Evolutionary conservation across 1,284 basidiomycete species (phyloP).

Genomic region (Cryptococcus amylolentus): DNA sequence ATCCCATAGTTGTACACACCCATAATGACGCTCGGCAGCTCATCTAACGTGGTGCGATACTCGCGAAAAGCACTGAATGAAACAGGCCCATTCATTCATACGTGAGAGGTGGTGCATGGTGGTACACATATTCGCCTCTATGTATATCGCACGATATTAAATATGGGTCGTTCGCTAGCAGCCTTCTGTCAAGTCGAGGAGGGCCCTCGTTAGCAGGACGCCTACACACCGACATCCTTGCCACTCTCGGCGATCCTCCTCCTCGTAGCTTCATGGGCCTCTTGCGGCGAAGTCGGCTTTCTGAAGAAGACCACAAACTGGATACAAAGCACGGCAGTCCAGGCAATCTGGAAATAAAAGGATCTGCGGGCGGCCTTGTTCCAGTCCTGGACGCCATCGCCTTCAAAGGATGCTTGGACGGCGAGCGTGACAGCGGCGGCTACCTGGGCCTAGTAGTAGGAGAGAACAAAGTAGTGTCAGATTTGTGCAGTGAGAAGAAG

Average conservation of each 20-base stretch:
- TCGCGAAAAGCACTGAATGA: too few relatives aligned
- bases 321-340: conserved; percentile 22
- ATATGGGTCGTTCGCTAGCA: too few relatives aligned
- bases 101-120: too few relatives aligned
- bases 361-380: conserved; percentile 20
- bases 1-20: too few relatives aligned
- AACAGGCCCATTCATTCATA: too few relatives aligned
- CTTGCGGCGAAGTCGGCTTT: conserved; percentile 22
- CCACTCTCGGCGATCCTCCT: conserved; percentile 27
- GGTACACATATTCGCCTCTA: too few relatives aligned
- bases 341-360: conserved; percentile 39
- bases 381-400: conserved; percentile 32
- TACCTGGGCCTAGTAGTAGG: conserved; percentile 21
- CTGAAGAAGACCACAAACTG: conserved; percentile 34
- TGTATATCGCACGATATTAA: too few relatives aligned
- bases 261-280: conserved; percentile 34
- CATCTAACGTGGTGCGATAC: too few relatives aligned
- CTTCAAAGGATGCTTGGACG: conserved; percentile 43
- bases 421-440: conserved; percentile 41
- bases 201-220: neutral
- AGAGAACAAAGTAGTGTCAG: neutral
- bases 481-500: neutral
- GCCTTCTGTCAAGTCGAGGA: too few relatives aligned
- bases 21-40: too few relatives aligned
- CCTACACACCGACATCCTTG: conserved; percentile 9